These are phyloP conservation scores for Penicillium riverlandense DNA, from an alignment of 495 filamentous ascomycete genomes.

Conservation along the genomic window DNA sequence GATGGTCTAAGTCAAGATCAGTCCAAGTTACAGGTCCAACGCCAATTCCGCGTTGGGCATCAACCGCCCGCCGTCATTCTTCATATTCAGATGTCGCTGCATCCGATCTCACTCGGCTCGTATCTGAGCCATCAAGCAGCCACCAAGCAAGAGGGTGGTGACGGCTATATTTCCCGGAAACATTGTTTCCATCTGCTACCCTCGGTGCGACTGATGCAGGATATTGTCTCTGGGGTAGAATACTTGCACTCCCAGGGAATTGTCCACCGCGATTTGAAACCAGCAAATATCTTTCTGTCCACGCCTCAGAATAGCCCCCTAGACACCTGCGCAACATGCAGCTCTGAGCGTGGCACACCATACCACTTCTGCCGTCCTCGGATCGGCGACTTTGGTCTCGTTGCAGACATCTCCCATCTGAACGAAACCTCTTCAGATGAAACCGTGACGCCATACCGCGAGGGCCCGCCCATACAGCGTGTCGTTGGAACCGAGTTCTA, in stretches of 20 bases:
- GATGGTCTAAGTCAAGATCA: conserved; percentile 39
- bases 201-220: conserved; percentile 34
- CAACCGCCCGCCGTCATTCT: conserved; percentile 37
- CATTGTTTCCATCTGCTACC: conserved; percentile 46
- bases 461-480: conserved; percentile 19
- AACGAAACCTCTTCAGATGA: conserved; percentile 14
- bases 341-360: conserved; percentile 8
- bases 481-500: conserved; percentile 45
- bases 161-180: conserved; percentile 13
- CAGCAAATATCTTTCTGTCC: conserved; percentile 61
- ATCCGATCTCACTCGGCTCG: conserved; percentile 40
- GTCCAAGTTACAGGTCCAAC: conserved; percentile 29
- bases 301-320: conserved; percentile 17
- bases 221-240: conserved; percentile 43
- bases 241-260: conserved; percentile 56
- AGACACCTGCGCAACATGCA: conserved; percentile 27
- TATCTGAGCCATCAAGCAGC: conserved; percentile 33
- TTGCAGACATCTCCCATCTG: conserved; percentile 44
- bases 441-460: conserved; percentile 7
- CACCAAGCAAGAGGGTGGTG: not conserved
- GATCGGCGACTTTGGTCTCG: conserved; percentile 49
- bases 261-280: conserved; percentile 65
- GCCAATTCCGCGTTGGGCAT: conserved; percentile 13
- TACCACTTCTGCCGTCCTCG: conserved; percentile 39
- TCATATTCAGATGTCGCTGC: conserved; percentile 50